Base-by-base conservation (phyloP, 805 yeast species). In the Maudiozyma barnettii region DNA sequence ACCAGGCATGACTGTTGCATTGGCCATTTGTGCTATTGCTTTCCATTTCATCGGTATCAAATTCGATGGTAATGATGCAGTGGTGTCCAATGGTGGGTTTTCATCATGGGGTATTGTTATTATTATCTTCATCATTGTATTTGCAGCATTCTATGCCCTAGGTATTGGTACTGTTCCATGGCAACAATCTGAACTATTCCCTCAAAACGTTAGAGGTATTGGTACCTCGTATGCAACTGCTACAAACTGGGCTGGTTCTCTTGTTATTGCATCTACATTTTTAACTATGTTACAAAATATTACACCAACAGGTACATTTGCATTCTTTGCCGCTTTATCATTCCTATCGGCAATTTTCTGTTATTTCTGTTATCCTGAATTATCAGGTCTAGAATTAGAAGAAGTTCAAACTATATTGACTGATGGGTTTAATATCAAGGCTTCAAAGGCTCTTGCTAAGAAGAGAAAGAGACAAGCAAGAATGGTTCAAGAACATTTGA, bases 91-190 rank as follows among this genome's bases (percentile, higher is more conserved):
- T 38, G 64, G 70, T 19, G 78, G 79, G 5, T 79, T 82, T 46
- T 69, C 79, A 23, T 81, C 88, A 2, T 90, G 97, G 96, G 95
- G 96, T 19, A 78, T 85, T 51, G 81, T 90, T 14, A 79, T 91
- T 46, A 83, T 93, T 52, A 74, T 89, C 36, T 81, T 88, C 45
- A 89, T 90, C 86, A 87, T 91, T 53, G 64, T 79, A 38, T 93
- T 73, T 61, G 96, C 90, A 41, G 96, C 95, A 2, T 80, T 83
- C 46, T 91, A 90, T 64, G 96, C 97, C 43, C 72, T 87, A 54
- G 98, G 98, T 55, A 86, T 90, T 55, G 99, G 99, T 69, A 90
- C 91, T 65, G 93, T 88, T 47, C 97, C 98, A 48, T 91, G 99
- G 99, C 96, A 91, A 63, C 97, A 93, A 63, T 84, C 91, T 48